Conservation (phyloP, 2,329 filamentous ascomycete species). For the Basipetospora chlamydospora region DNA sequence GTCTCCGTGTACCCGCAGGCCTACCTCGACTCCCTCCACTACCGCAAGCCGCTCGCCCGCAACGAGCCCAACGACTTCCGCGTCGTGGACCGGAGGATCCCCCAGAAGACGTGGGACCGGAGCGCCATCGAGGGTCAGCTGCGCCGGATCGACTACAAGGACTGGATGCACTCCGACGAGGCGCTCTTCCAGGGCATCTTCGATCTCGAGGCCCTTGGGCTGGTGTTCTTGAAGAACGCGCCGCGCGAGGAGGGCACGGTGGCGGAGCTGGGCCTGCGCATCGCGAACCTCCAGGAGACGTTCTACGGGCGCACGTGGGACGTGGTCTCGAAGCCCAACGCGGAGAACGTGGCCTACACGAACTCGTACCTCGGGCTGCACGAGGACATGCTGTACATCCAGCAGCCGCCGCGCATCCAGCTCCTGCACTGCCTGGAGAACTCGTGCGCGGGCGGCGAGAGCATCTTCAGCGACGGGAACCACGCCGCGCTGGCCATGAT, state of each 20-base stretch:
- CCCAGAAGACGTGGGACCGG: slow-evolving; percentile 26
- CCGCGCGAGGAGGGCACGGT: slow-evolving; percentile 55
- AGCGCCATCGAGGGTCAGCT: slow-evolving; percentile 24
- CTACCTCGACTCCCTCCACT: slow-evolving; percentile 12
- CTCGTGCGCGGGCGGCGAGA: slow-evolving; percentile 64
- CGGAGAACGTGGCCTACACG: slow-evolving; percentile 89
- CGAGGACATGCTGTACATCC: slow-evolving; percentile 84
- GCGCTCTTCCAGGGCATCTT: slow-evolving; percentile 46
- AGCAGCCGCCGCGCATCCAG: slow-evolving; percentile 66
- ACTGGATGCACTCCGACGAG: slow-evolving; percentile 50
- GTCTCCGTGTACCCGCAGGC: slow-evolving; percentile 19
- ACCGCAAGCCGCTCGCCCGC: not conserved
- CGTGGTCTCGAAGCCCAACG: slow-evolving; percentile 64
- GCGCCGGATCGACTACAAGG: slow-evolving; percentile 49
- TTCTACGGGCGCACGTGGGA: slow-evolving; percentile 91
- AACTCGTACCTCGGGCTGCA: slow-evolving; percentile 70
- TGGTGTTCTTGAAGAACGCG: slow-evolving; percentile 64
- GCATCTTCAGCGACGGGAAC: slow-evolving; percentile 69
- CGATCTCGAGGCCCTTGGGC: slow-evolving; percentile 50
- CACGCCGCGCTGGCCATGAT: slow-evolving; percentile 35
- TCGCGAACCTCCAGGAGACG: slow-evolving; percentile 69
- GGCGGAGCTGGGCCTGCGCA: slow-evolving; percentile 50
- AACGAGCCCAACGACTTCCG: slow-evolving; percentile 6
- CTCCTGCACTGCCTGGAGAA: slow-evolving; percentile 82
- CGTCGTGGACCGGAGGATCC: slow-evolving; percentile 11